Percentiles rank a stretch among this genome's conserved stretches.
phyloP scores from a whole-genome alignment of 129 eudicot species.

The Tagetes erecta region DNA sequence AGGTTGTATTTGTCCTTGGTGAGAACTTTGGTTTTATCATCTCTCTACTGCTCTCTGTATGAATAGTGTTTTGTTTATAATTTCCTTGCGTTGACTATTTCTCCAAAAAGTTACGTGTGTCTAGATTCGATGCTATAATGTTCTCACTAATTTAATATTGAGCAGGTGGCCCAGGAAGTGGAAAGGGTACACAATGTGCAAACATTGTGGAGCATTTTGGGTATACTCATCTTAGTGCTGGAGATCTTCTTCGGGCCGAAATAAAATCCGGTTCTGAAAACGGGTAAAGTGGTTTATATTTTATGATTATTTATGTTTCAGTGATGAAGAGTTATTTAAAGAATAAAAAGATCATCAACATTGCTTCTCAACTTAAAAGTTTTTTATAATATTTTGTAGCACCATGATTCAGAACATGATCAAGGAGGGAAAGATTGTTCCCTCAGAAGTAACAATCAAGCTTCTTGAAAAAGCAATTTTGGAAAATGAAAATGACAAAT shows the following conservation, averaged over 20 bases:
- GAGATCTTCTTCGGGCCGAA: constrained; percentile 97
- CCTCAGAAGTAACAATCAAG: constrained; percentile 94
- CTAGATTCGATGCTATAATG: not conserved
- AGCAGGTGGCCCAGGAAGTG: constrained; percentile 99
- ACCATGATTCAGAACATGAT: constrained; percentile 96
- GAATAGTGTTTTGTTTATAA: not conserved
- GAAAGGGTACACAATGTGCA: constrained; percentile 98
- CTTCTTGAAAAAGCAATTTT: constrained; percentile 83
- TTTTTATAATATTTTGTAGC: constrained; percentile 37
- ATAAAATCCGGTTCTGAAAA: constrained; percentile 91
- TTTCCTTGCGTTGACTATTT: not conserved
- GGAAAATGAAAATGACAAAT: constrained; percentile 81
- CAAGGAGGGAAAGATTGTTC: constrained; percentile 93
- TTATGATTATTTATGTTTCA: not conserved
- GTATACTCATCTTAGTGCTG: constrained; percentile 99
- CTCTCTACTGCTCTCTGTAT: not conserved
- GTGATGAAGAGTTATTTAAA: constrained; percentile 2
- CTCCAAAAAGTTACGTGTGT: not conserved
- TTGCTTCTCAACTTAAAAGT: not conserved
- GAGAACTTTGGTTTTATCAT: constrained; percentile 19
- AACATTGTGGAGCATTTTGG: constrained; percentile 87
- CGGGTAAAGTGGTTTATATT: constrained; percentile 49
- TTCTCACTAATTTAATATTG: constrained; percentile 16
- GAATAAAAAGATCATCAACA: not conserved
- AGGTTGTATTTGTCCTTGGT: constrained; percentile 73